Percentiles rank a stretch among this genome's conserved stretches.
phyloP scores from a whole-genome alignment of 805 yeast species.

The Schwanniomyces sp. region DNA sequence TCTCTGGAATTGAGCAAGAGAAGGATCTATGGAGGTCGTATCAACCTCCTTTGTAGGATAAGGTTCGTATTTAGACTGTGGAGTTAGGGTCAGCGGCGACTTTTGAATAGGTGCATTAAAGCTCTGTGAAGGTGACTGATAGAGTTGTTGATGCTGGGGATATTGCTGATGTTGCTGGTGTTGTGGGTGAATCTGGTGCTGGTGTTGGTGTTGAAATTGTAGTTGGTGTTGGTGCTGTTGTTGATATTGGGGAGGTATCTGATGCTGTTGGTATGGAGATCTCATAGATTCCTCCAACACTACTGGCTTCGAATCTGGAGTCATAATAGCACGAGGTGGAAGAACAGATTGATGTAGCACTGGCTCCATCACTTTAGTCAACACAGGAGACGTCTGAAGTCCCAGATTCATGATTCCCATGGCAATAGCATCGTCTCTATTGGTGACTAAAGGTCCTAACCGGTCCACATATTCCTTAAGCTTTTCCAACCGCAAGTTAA shows the following conservation, averaged over 20 bases:
- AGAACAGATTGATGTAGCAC: neutral
- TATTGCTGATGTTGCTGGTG: neutral
- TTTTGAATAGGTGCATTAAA: neutral
- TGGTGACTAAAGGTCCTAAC: slow-evolving; percentile 13
- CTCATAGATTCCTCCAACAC: neutral
- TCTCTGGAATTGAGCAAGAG: slow-evolving; percentile 2
- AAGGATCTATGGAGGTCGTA: slow-evolving; percentile 6
- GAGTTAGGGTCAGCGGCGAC: neutral
- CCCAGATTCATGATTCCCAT: slow-evolving; percentile 7
- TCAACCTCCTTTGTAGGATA: neutral
- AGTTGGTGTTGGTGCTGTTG: neutral
- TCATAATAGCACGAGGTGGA: neutral
- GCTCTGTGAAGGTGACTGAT: neutral
- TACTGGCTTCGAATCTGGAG: neutral
- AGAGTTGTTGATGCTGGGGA: neutral
- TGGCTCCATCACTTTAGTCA: neutral
- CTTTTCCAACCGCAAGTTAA: slow-evolving; percentile 7
- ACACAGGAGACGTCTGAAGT: neutral
- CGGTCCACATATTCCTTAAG: slow-evolving; percentile 6
- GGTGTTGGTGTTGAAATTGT: no score
- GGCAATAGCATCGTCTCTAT: slow-evolving; percentile 9
- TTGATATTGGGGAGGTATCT: neutral
- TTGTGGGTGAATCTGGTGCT: no score
- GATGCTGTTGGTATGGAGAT: neutral
- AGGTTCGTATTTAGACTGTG: neutral